phyloP scores from a whole-genome alignment of 331 rosid genomes.

The Malus hybrid region DNA sequence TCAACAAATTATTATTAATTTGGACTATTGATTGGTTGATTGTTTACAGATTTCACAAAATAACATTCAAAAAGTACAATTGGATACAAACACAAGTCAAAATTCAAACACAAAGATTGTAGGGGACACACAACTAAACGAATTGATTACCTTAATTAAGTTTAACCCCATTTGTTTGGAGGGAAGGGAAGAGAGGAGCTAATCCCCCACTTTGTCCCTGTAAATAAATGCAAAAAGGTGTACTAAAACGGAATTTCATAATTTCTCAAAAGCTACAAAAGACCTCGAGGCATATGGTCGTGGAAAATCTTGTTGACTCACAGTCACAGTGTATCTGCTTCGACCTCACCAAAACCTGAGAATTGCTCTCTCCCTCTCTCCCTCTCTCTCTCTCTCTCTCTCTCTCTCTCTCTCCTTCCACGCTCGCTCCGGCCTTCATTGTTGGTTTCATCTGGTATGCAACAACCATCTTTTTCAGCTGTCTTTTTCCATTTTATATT shows the following conservation, averaged over 20 bases:
- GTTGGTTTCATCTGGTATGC: constrained; percentile 24
- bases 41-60: too few species aligned
- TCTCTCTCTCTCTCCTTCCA: constrained; percentile 2
- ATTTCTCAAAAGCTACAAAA: constrained; percentile 47
- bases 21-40: too few species aligned
- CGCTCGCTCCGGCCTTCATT: constrained; percentile 13
- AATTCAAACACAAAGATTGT: neutral
- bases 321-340: constrained; percentile 32
- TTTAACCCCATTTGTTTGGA: neutral
- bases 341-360: constrained; percentile 35
- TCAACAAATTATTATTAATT: too few species aligned
- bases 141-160: neutral
- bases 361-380: neutral
- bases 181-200: neutral
- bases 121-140: neutral
- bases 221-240: constrained; percentile 7
- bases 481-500: constrained; percentile 7
- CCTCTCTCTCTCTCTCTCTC: neutral
- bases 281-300: constrained; percentile 41
- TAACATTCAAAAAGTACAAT: too few species aligned
- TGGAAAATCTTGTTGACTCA: constrained; percentile 52
- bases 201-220: neutral
- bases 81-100: too few species aligned
- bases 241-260: constrained; percentile 26
- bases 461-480: constrained; percentile 21